Conservation (phyloP, 768 basidiomycete species). For the Mycena crocata region DNA sequence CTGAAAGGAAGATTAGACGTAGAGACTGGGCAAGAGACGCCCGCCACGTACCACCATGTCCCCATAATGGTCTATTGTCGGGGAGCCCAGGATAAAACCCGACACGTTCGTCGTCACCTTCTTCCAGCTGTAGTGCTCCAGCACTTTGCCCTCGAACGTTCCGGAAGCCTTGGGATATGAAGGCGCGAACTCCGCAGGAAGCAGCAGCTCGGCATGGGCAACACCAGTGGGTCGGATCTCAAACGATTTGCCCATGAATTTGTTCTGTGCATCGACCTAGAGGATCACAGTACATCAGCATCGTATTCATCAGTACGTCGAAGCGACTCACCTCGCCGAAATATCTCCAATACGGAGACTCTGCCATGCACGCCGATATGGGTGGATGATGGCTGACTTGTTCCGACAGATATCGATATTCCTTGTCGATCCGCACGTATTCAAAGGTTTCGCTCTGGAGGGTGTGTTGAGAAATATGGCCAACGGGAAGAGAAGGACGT, state of each 20-base stretch:
- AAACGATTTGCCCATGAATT: conserved; percentile 96
- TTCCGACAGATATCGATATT: conserved; percentile 94
- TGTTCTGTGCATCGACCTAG: conserved; percentile 96
- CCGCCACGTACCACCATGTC: conserved; percentile 84
- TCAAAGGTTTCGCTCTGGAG: conserved; percentile 92
- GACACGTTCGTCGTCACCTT: conserved; percentile 93
- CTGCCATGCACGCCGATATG: conserved; percentile 95
- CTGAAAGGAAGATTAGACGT: conserved; percentile 46
- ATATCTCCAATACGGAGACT: conserved; percentile 90
- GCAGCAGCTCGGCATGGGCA: conserved; percentile 85
- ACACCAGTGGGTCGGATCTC: conserved; percentile 97
- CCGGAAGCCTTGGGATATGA: conserved; percentile 70
- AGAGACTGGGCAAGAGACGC: conserved; percentile 8
- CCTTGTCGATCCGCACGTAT: conserved; percentile 87
- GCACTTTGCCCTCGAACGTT: conserved; percentile 61
- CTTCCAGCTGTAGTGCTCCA: conserved; percentile 96
- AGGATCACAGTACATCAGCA: background rate
- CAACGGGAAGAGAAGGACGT: conserved; percentile 36
- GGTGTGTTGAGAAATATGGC: background rate
- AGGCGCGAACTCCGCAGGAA: conserved; percentile 75
- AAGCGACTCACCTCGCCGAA: conserved; percentile 76
- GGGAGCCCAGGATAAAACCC: conserved; percentile 91
- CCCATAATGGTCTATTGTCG: conserved; percentile 93
- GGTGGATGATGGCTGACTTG: conserved; percentile 99
- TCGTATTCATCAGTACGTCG: background rate